Base-by-base conservation (phyloP, 192 early-diverging fungal genomes). In the Allomyces arbusculus region DNA sequence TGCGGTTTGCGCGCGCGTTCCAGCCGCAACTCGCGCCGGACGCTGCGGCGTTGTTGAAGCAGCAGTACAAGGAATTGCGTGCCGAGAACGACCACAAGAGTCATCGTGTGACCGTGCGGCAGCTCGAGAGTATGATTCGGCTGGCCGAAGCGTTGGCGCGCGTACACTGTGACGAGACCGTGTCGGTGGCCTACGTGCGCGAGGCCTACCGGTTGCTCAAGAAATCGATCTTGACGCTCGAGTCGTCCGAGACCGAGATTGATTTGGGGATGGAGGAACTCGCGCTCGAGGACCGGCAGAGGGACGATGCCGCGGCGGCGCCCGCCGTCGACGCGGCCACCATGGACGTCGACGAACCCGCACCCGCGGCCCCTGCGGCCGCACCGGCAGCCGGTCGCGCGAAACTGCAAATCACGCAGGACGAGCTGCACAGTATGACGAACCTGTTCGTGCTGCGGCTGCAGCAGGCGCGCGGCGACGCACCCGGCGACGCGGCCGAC, bases 71-170 rank as follows among this genome's bases (percentile, higher is more conserved):
- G 45, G 86, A 91, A 55, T 73, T 97, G 63, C 75, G 94, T 11
- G 45, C 45, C 45, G 45, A 55, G 45, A 55, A 55, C 45, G 45
- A 55, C 8, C 12, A 73, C 67, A 83, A 80, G 70, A 90, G 91
- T 0, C 92, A 92, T 71, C 83, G 94, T 33, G 96, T 96, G 68
- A 98, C 95, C 1, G 95, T 98, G 25, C 86, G 94, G 62, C 95
- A 98, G 76, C 77, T 98, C 20, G 95, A 96, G 78, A 89, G 87
- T 72, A 89, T 96, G 80, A 90, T 98, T 65, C 90, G 94, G 61
- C 78, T 98, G 26, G 91, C 90, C 24, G 95, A 98, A 77, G 95
- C 94, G 0, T 77, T 98, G 68, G 94, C 95, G 3, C 86, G 93
- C 67, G 85, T 89, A 26, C 82, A 94, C 70, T 90, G 86, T 67